These are phyloP conservation scores for Pistacia vera DNA, from an alignment of 345 rosid species.

Conservation along the genomic window DNA sequence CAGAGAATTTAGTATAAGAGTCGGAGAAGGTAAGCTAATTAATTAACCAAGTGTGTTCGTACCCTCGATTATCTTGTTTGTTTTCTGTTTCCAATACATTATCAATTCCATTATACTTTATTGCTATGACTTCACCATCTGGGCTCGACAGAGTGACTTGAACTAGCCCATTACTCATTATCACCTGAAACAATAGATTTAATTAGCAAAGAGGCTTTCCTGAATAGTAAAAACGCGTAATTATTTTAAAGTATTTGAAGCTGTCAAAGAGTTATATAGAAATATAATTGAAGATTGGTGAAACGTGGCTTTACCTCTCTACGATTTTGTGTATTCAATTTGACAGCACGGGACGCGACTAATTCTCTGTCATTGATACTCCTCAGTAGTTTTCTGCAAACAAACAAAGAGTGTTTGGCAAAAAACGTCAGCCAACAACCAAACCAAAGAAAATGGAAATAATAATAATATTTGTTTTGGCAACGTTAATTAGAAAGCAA, in stretches of 20 bases:
- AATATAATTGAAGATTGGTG: background rate
- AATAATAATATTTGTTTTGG: too few species aligned
- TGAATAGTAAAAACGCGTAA: too few species aligned
- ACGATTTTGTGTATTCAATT: background rate
- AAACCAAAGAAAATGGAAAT: background rate
- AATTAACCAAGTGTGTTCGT: background rate
- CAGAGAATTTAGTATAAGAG: background rate
- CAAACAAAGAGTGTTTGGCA: background rate
- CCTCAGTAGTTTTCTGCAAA: constrained; percentile 21
- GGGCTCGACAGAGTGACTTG: constrained; percentile 65
- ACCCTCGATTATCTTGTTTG: constrained; percentile 59
- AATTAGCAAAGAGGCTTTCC: background rate
- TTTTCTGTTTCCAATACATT: constrained; percentile 52
- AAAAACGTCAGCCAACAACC: background rate
- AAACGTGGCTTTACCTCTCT: constrained; percentile 20
- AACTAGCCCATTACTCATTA: constrained; percentile 69
- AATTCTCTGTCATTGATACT: background rate
- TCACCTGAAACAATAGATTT: constrained; percentile 41
- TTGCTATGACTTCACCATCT: constrained; percentile 56
- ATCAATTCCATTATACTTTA: constrained; percentile 58
- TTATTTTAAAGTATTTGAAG: too few species aligned
- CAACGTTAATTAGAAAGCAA: background rate
- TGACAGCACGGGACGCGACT: constrained; percentile 15
- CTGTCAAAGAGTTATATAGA: too few species aligned
- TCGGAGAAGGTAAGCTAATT: too few species aligned